phyloP scores from a whole-genome alignment of 2,329 filamentous ascomycete species.

The Ceratocystis colombiana region DNA sequence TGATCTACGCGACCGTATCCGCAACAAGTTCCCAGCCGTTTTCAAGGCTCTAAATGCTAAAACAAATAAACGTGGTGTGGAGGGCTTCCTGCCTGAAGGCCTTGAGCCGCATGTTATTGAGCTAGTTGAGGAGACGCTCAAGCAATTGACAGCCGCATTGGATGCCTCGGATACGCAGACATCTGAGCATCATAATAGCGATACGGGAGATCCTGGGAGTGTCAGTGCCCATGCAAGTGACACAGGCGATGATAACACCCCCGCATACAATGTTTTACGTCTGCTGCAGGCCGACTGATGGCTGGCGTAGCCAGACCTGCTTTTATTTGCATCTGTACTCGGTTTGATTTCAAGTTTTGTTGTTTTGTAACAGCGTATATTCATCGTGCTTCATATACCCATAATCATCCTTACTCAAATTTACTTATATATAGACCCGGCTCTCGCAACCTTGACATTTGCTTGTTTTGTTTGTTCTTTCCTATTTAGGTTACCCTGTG shows the following conservation, averaged over 20 bases:
- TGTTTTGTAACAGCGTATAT: not conserved
- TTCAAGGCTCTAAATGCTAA: conserved; percentile 19
- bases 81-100: conserved; percentile 35
- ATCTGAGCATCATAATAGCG: not conserved
- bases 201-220: not conserved
- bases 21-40: conserved; percentile 53
- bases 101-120: conserved; percentile 45
- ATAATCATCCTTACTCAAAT: too few relatives aligned
- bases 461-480: not conserved
- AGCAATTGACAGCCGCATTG: conserved; percentile 29
- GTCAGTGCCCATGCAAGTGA: not conserved
- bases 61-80: conserved; percentile 16
- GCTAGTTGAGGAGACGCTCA: conserved; percentile 40
- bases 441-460: not conserved
- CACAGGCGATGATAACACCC: not conserved
- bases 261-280: conserved; percentile 7
- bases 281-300: conserved; percentile 12
- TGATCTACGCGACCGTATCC: conserved; percentile 51
- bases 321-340: not conserved
- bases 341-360: too few relatives aligned
- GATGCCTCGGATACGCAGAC: not conserved
- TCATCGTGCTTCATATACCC: too few relatives aligned
- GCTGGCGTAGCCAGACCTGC: not conserved
- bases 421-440: not conserved
- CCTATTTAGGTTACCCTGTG: not conserved